Conservation (phyloP, 352 stramenopile species). For the Paralagenidium karlingii region DNA sequence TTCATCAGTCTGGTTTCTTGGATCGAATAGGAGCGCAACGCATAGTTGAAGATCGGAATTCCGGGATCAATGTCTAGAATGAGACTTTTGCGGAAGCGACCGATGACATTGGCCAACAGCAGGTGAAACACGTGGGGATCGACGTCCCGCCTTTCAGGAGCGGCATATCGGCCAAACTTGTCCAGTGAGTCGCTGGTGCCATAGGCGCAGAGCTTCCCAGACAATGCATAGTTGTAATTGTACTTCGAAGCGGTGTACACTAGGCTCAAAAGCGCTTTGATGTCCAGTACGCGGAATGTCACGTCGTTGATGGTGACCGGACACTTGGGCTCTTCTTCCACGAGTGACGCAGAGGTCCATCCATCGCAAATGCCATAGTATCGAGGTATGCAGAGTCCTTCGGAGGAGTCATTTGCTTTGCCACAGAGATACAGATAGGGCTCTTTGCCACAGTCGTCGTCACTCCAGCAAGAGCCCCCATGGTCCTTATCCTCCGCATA, state of each 20-base stretch:
- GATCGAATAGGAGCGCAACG: constrained; percentile 2
- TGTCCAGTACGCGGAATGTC: constrained; percentile 27
- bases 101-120: constrained; percentile 3
- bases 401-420: constrained; percentile 9
- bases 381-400: constrained; percentile 25
- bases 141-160: constrained; percentile 1
- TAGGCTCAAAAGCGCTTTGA: constrained; percentile 27
- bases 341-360: constrained; percentile 20
- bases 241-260: constrained; percentile 29
- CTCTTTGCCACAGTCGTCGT: background rate
- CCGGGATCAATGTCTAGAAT: constrained; percentile 2
- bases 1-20: too few species aligned
- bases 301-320: constrained; percentile 26
- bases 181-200: constrained; percentile 11
- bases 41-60: constrained; percentile 2
- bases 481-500: constrained; percentile 1
- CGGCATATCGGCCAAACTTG: constrained; percentile 4
- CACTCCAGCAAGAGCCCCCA: constrained; percentile 1
- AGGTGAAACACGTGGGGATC: constrained; percentile 3
- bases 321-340: constrained; percentile 26
- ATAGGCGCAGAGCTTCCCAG: constrained; percentile 14
- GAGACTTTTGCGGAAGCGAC: background rate
- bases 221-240: constrained; percentile 10
- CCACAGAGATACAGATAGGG: constrained; percentile 7
- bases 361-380: constrained; percentile 43